These are phyloP conservation scores for Mucor ambiguus DNA, from an alignment of 371 early-diverging fungal species.

Conservation along the genomic window DNA sequence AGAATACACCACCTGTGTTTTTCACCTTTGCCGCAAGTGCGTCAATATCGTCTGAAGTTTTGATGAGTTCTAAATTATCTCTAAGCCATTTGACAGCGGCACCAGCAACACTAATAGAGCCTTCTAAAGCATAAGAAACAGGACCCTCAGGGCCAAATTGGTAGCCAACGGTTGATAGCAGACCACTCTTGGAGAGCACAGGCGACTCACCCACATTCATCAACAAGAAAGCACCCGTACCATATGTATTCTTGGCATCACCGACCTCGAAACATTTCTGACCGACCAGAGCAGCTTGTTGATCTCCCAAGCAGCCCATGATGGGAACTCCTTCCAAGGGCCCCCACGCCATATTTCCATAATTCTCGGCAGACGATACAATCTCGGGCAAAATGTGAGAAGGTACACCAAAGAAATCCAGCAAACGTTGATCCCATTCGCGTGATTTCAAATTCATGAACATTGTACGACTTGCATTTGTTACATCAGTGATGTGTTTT, in stretches of 20 bases:
- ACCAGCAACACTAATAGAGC: constrained; percentile 94
- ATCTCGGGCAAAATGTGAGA: constrained; percentile 72
- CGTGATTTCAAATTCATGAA: constrained; percentile 83
- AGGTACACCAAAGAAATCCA: constrained; percentile 68
- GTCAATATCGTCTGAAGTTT: constrained; percentile 72
- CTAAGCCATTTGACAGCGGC: constrained; percentile 93
- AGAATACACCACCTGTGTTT: constrained; percentile 89
- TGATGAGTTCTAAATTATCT: constrained; percentile 85
- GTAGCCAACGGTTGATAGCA: constrained; percentile 92
- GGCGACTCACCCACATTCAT: constrained; percentile 90
- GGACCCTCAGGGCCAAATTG: constrained; percentile 79
- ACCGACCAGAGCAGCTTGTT: constrained; percentile 96
- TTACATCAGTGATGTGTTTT: constrained; percentile 85
- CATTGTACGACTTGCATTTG: constrained; percentile 93
- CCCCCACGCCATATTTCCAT: constrained; percentile 67
- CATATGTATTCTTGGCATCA: constrained; percentile 94
- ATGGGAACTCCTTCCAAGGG: constrained; percentile 73
- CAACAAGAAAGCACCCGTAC: constrained; percentile 95
- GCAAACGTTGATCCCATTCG: constrained; percentile 77
- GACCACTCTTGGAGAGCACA: constrained; percentile 80
- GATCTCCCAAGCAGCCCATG: constrained; percentile 92
- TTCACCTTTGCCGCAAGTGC: constrained; percentile 49
- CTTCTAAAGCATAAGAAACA: constrained; percentile 92
- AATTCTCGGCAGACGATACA: constrained; percentile 78
- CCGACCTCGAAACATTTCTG: constrained; percentile 90